These are phyloP conservation scores for Beta macrorhiza DNA, from an alignment of 179 eudicot species.

Conservation along the genomic window DNA sequence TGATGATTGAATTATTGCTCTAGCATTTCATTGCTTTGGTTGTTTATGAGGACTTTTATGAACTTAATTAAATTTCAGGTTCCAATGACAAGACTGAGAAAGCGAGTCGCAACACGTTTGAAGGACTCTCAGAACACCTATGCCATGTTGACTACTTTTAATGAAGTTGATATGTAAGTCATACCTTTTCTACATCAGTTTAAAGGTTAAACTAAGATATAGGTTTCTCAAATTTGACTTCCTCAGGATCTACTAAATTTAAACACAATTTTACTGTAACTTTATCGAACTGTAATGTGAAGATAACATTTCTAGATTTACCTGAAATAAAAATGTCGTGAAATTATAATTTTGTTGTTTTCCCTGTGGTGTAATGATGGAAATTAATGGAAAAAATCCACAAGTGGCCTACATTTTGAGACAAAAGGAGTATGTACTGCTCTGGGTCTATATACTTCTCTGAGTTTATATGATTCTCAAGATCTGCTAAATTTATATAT, in stretches of 20 bases:
- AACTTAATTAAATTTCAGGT: constrained; percentile 43
- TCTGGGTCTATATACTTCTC: too few relatives aligned
- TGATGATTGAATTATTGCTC: constrained; percentile 10
- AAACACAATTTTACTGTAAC: too few relatives aligned
- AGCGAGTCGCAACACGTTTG: constrained; percentile 88
- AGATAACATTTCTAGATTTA: neutral
- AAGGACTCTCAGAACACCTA: constrained; percentile 97
- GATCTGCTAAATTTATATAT: too few relatives aligned
- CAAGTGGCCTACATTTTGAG: neutral
- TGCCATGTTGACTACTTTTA: constrained; percentile 95
- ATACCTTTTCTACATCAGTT: neutral
- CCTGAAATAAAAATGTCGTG: neutral
- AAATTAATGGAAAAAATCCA: neutral
- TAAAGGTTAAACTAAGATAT: too few relatives aligned
- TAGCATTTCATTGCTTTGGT: constrained; percentile 1
- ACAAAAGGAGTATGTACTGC: too few relatives aligned
- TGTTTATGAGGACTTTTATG: neutral
- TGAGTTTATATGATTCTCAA: too few relatives aligned
- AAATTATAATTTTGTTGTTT: neutral
- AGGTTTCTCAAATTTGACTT: neutral
- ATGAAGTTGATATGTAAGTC: constrained; percentile 93
- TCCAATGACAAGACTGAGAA: constrained; percentile 96
- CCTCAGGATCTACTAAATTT: neutral
- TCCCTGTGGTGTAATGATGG: neutral
- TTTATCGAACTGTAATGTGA: too few relatives aligned